Evolutionary conservation across 2,329 filamentous ascomycete species (phyloP), one percentile per base, ranked within the genome.

Genomic region (Paecilomyces formosus): DNA sequence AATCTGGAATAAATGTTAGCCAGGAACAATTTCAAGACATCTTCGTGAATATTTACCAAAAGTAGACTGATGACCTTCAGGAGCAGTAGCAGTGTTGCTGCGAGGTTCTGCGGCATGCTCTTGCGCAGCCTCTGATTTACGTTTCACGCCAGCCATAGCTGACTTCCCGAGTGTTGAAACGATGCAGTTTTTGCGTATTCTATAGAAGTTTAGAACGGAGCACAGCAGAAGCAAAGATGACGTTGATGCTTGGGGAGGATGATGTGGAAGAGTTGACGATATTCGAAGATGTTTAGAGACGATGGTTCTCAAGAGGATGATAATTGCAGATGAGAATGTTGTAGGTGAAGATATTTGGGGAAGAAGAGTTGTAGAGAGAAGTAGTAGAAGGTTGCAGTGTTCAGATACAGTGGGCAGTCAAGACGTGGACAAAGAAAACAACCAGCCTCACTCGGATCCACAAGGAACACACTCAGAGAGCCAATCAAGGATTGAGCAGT

Each of bases 131-230:
- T 68, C 67, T 55, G 66, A 61, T 58, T 68, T 72, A 60, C 71
- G 71, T 63, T 70, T 73, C 61, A 68, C 66, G 60, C 72, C 72
- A 62, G 70, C 71, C 73, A 75, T 75, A 58, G 62, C 64, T 66
- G 62, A 63, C 61, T 65, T 18, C 39, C 18, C 9, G n/a, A 18
- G 18, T 1, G 39, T 45, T 45, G 39, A 18, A 21, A 45, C 39
- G 39, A 45, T 18, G 39, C 39, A 45, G 39, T 18, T 18, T n/a
- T 21, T 18, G 39, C 35, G 39, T 21, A 18, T 45, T 8, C 39
- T 45, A 8, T 45, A 18, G n/a, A 45, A n/a, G 5, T 45, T 45
- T 45, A 45, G 39, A 45, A 45, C 39, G 39, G n/a, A 3, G n/a
- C 39, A 45, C 15, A 11, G 39, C 18, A 45, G 18, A 45, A 45